These are phyloP conservation scores for Pelargonium australe DNA, from an alignment of 441 rosid species.

Conservation along the genomic window DNA sequence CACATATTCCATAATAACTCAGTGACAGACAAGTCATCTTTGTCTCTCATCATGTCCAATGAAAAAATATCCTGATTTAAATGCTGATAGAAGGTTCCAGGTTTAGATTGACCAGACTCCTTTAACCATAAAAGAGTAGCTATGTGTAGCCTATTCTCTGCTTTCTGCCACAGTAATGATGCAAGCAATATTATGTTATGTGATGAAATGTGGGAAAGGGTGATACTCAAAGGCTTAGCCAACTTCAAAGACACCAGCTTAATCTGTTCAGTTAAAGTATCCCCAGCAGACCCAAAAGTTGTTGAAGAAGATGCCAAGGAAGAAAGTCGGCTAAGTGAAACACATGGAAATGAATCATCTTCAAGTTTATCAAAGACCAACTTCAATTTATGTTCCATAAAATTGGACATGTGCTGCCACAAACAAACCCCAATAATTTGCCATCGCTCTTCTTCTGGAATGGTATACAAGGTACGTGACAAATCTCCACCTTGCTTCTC, in stretches of 20 bases:
- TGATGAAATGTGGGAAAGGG: constrained; percentile 61
- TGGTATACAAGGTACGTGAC: constrained; percentile 33
- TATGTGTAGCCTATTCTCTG: constrained; percentile 45
- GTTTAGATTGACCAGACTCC: constrained; percentile 39
- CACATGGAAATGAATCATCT: constrained; percentile 33
- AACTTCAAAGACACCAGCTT: constrained; percentile 34
- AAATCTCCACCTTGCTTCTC: constrained; percentile 32
- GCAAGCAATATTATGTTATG: constrained; percentile 55
- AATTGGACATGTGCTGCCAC: constrained; percentile 72
- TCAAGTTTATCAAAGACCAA: constrained; percentile 33
- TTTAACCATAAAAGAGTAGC: constrained; percentile 60
- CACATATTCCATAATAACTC: constrained; percentile 56
- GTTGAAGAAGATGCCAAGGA: constrained; percentile 26
- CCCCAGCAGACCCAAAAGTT: constrained; percentile 33
- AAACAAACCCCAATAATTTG: constrained; percentile 55
- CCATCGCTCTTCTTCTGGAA: constrained; percentile 79
- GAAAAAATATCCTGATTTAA: constrained; percentile 23
- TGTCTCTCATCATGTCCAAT: constrained; percentile 29
- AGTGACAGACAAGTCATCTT: constrained; percentile 37
- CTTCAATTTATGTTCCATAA: constrained; percentile 54
- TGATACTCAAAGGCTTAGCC: constrained; percentile 40
- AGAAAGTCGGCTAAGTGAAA: constrained; percentile 29
- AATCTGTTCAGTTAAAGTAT: constrained; percentile 33
- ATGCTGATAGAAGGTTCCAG: constrained; percentile 35
- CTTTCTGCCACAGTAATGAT: constrained; percentile 44